Base-by-base conservation (phyloP, 495 filamentous ascomycete genomes). In the Penicillium silybi region DNA sequence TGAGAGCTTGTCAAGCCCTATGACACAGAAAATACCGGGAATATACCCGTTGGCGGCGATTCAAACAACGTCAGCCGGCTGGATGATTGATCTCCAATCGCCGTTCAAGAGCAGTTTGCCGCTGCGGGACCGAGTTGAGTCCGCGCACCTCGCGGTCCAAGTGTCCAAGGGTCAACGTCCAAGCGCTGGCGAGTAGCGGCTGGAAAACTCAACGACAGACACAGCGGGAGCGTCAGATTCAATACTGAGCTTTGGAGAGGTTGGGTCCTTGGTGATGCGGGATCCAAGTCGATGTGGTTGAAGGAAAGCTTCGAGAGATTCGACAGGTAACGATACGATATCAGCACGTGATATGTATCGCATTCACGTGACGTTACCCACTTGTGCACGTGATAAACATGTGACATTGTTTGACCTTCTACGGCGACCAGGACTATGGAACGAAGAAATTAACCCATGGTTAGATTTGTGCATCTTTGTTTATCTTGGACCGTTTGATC, bases 281-380 rank as follows among this genome's bases (percentile, higher is more conserved):
- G 34, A 35, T 43, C 16, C 22, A 41, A 20, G 26, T 20, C 8
- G 26, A 34, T 50, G 41, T 34, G 40, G 47, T 42, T 50, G 47
- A n/a, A 5, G 39, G 41, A 43, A 50, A 50, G 47, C 35, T 25
- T 26, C 39, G 25, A 32, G 25, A 32, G 29, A 32, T 32, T 32
- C 29, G 29, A 32, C 29, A 32, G 29, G 10, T 13, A 32, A 32
- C 9, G 29, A 32, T 32, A 32, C 11, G 29, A 3, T 32, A 32
- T 32, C 29, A 32, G 29, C 29, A 32, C 29, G 29, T 32, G 29
- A 32, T 32, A 53, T 38, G 51, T 53, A n/a, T n/a, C n/a, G n/a
- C n/a, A n/a, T n/a, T n/a, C n/a, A n/a, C n/a, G n/a, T n/a, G n/a
- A n/a, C n/a, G n/a, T n/a, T n/a, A n/a, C n/a, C n/a, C n/a, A n/a